Base-by-base conservation (phyloP, 106 monocot species). In the Alisma plantagoaquatica region DNA sequence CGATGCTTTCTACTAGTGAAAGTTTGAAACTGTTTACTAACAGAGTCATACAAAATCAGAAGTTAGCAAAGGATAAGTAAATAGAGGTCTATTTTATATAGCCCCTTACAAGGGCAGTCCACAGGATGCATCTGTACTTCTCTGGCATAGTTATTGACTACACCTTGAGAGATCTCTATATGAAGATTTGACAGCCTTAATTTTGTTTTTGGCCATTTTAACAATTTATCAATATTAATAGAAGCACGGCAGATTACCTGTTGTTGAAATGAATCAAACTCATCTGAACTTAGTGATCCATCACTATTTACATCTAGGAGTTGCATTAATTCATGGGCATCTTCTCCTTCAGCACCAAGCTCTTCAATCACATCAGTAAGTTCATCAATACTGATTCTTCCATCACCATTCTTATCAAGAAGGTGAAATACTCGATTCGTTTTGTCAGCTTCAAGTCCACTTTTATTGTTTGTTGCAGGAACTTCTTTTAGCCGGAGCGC, bases 381-480 rank as follows among this genome's bases (percentile, higher is more conserved):
- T 63, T 96, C 96, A 31, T 96, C 89, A 18, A 96, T 75, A 44
- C 89, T 96, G 54, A 96, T 96, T 29, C 81, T 81, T 0, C 89
- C 96, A 71, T 96, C 88, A 33, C 79, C 81, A 65, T 96, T 89
- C 61, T 81, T 96, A 62, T 96, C 96, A 52, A 96, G 84, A 67
- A 84, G 65, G 3, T 56, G 64, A 54, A 96, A 96, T 0, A 71
- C 67, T 12, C 58, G 57, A 46, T 84, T 71, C 23, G 48, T 79
- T 12, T 63, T 64, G 45, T 72, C 59, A 49, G 57, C 43, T 28
- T 73, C 66, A 16, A 76, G 27, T 29, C 48, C 55, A 43, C 64
- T 65, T 58, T 41, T 68, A 17, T 73, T 53, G 29, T 84, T 71
- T 54, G 65, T 32, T 31, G 57, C 31, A 19, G 73, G 79, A 18